A percentile compares a stretch with the other conserved stretches of the same genome.
Evolutionary conservation across 2,329 filamentous ascomycete species (phyloP).

Genomic region (Fusarium napiforme): DNA sequence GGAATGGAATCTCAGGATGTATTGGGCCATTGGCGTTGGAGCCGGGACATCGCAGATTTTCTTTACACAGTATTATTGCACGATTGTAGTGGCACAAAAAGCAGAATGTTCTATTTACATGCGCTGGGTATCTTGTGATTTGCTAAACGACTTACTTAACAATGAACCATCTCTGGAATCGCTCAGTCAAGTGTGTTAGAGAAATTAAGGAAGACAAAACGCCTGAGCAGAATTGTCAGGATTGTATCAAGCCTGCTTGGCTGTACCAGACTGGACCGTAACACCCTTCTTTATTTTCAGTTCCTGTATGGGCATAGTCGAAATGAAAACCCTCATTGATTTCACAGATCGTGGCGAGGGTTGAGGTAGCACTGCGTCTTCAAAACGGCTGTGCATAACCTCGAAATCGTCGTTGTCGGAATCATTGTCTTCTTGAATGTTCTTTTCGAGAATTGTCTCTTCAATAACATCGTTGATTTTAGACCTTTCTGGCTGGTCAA

Average conservation of each 20-base stretch:
- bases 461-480: constrained; percentile 53
- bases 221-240: not conserved
- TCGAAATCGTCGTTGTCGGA: constrained; percentile 64
- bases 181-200: not conserved
- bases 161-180: not conserved
- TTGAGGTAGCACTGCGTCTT: constrained; percentile 61
- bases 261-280: constrained; percentile 59
- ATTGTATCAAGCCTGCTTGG: constrained; percentile 27
- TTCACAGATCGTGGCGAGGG: constrained; percentile 59
- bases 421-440: constrained; percentile 36
- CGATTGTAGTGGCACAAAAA: constrained; percentile 32
- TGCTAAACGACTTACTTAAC: not conserved
- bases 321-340: constrained; percentile 71
- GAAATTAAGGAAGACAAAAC: not conserved
- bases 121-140: constrained; percentile 36
- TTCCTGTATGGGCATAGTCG: constrained; percentile 63
- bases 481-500: constrained; percentile 55
- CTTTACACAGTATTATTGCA: constrained; percentile 27
- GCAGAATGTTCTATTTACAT: constrained; percentile 19
- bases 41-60: constrained; percentile 30
- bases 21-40: constrained; percentile 37
- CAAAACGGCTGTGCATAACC: constrained; percentile 66
- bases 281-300: constrained; percentile 61
- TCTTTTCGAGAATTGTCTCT: constrained; percentile 54
- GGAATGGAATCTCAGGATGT: constrained; percentile 4